These are phyloP conservation scores for Aureococcus anophagefferens DNA, from an alignment of 108 stramenopile genomes.

Conservation along the genomic window DNA sequence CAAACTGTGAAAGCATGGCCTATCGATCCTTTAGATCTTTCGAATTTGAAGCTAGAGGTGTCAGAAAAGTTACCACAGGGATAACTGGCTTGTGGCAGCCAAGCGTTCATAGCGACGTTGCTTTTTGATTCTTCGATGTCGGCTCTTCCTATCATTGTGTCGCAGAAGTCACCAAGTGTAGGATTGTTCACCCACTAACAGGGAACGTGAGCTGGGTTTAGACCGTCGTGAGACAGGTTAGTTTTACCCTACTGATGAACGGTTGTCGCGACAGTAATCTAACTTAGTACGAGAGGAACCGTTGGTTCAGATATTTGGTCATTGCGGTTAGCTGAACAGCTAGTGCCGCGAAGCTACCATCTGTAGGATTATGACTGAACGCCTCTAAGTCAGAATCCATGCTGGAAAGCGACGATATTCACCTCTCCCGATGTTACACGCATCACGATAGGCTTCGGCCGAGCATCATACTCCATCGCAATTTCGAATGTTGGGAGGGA, in stretches of 20 bases:
- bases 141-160: slow-evolving; percentile 91
- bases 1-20: no score
- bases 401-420: slow-evolving; percentile 39
- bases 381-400: slow-evolving; percentile 56
- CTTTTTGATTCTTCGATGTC: no score
- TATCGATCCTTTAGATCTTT: no score
- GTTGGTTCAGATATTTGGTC: slow-evolving; percentile 92
- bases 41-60: no score
- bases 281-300: slow-evolving; percentile 97
- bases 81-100: slow-evolving; percentile 90
- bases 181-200: slow-evolving; percentile 93
- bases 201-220: slow-evolving; percentile 94
- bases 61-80: no score
- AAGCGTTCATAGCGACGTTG: slow-evolving; percentile 70
- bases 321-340: slow-evolving; percentile 51
- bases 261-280: slow-evolving; percentile 85
- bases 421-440: slow-evolving; percentile 7
- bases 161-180: slow-evolving; percentile 90
- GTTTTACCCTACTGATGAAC: slow-evolving; percentile 83
- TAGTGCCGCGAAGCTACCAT: slow-evolving; percentile 58
- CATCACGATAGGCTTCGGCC: slow-evolving; percentile 22
- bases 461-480: slow-evolving; percentile 28
- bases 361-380: slow-evolving; percentile 53
- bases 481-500: slow-evolving; percentile 72
- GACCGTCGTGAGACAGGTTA: slow-evolving; percentile 95